These are phyloP conservation scores for Paramecium pentaurelia DNA, from an alignment of 73 alveolate species.

Conservation along the genomic window DNA sequence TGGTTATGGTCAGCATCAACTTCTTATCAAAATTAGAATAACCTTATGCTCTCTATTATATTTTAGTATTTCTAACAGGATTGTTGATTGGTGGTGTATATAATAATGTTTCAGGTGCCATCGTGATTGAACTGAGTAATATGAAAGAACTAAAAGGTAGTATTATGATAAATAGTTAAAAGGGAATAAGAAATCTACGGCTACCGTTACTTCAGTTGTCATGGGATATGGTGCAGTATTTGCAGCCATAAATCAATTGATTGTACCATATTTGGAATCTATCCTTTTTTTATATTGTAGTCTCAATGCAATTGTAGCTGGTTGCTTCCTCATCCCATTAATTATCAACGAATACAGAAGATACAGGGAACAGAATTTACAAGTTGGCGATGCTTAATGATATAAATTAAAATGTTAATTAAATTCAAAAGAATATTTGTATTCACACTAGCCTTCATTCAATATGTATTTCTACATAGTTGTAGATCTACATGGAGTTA, in stretches of 20 bases:
- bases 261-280: not conserved
- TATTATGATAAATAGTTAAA: not conserved
- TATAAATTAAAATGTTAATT: not conserved
- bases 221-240: slow-evolving; percentile 51
- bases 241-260: slow-evolving; percentile 32
- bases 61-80: slow-evolving; percentile 16
- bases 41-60: not conserved
- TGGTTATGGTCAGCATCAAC: slow-evolving; percentile 2
- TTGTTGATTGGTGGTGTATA: slow-evolving; percentile 15
- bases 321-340: not conserved
- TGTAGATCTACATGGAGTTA: slow-evolving; percentile 48
- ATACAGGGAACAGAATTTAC: not conserved
- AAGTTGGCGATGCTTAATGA: not conserved
- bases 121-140: slow-evolving; percentile 22
- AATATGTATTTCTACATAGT: not conserved
- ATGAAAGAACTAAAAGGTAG: slow-evolving; percentile 1
- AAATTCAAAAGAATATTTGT: not conserved
- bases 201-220: slow-evolving; percentile 39
- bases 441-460: not conserved
- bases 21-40: not conserved
- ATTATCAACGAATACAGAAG: slow-evolving; percentile 12
- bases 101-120: slow-evolving; percentile 18
- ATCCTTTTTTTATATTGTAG: not conserved
- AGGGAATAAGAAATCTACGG: slow-evolving; percentile 31
- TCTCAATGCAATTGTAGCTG: not conserved